These are phyloP conservation scores for Clavispora vitiphila DNA, from an alignment of 805 yeast genomes.

Conservation along the genomic window DNA sequence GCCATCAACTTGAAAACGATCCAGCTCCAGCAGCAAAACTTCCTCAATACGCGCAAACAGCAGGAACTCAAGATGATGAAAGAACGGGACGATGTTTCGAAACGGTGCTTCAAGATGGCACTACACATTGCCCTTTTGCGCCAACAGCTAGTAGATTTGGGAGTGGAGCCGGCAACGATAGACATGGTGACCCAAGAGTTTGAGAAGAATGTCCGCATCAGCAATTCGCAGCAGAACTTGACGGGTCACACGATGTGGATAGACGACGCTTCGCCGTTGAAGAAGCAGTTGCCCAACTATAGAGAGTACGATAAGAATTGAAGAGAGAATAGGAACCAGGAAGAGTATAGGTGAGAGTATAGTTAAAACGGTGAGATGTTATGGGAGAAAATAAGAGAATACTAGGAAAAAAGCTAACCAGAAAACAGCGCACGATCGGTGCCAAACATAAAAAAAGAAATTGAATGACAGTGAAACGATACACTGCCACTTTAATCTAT, in stretches of 20 bases:
- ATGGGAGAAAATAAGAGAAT: no score
- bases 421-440: no score
- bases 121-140: slow-evolving; percentile 64
- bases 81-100: slow-evolving; percentile 44
- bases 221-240: slow-evolving; percentile 50
- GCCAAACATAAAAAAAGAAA: no score
- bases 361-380: no score
- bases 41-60: slow-evolving; percentile 46
- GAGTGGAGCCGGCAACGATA: slow-evolving; percentile 52
- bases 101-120: slow-evolving; percentile 54
- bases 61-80: slow-evolving; percentile 48
- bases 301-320: slow-evolving; percentile 50
- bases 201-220: slow-evolving; percentile 54
- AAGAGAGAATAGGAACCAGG: not conserved
- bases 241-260: slow-evolving; percentile 57
- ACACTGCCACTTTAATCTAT: no score
- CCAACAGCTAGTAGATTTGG: slow-evolving; percentile 53
- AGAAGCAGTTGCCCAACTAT: slow-evolving; percentile 50
- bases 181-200: slow-evolving; percentile 51
- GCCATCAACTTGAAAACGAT: slow-evolving; percentile 34
- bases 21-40: slow-evolving; percentile 44
- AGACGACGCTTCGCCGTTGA: slow-evolving; percentile 46
- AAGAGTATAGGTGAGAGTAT: no score
- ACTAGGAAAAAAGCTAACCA: no score
- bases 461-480: no score